Base-by-base conservation (phyloP, 192 early-diverging fungal species). In the Radiomyces spectabilis region DNA sequence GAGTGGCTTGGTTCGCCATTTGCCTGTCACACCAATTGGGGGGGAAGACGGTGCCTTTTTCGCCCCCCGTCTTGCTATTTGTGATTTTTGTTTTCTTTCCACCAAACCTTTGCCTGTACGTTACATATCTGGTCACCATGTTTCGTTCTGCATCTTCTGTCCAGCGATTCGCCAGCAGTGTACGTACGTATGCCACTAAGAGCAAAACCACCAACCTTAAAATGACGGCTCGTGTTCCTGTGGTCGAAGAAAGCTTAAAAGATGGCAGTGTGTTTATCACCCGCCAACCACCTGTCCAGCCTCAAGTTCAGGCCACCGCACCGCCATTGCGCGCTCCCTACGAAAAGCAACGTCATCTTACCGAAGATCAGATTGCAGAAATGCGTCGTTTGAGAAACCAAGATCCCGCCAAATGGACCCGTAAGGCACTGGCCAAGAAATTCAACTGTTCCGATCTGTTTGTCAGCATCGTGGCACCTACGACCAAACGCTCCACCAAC, bases 361-460 rank as follows among this genome's bases (percentile, higher is more conserved):
- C 59, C 10, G 56, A 70, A 29, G 51, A 33, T 7, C 41, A 66
- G 30, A 60, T 70, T 30, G 51, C 37, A 2, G 62, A 65, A 34
- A 55, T 74, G 16, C 60, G 53, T 27, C 41, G 51, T 31, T 56
- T 74, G 24, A 46, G 72, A 51, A 9, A 35, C 30, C 13, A 47
- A 34, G 59, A 74, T 59, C 72, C 72, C 12, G 26, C 13, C 7
- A 53, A 47, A 39, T 74, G 68, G 68, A 59, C 68, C 18, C 46
- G 57, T 34, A 63, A 55, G 22, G 51, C 49, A 35, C 49, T 74
- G 12, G 68, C 68, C 31, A 37, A 65, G 27, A 65, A 66, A 21
- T 74, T 67, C 41, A 41, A 49, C n/a, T 74, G 72, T 51, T 63
- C 59, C 27, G 38, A 51, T 21, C 41, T 67, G n/a, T 71, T 67